Percentiles rank a stretch among this genome's conserved stretches.
Conservation (phyloP, 2,329 filamentous ascomycete genomes). For the Huntiella bhutanensis region DNA sequence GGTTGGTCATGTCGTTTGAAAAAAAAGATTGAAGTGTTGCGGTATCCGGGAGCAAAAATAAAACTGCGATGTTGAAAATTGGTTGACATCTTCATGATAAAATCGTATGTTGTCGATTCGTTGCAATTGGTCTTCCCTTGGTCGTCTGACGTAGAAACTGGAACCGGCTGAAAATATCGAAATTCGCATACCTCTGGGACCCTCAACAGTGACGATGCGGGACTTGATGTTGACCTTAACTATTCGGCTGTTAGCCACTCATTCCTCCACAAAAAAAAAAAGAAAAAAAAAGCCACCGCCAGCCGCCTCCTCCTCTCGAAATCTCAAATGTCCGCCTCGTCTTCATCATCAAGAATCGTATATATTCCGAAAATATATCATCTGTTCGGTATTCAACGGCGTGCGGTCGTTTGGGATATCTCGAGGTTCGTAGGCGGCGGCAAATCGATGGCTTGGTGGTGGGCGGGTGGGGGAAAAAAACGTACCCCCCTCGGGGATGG, state of each 20-base stretch:
- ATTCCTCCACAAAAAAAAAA: slow-evolving; percentile 6
- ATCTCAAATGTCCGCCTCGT: neutral
- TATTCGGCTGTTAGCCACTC: slow-evolving; percentile 22
- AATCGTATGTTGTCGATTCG: too few relatives aligned
- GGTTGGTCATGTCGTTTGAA: too few relatives aligned
- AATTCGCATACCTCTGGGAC: slow-evolving; percentile 57
- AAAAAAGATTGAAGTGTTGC: too few relatives aligned
- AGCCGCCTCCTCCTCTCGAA: neutral
- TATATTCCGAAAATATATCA: neutral
- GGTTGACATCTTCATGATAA: too few relatives aligned
- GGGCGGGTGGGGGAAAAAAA: slow-evolving; percentile 17
- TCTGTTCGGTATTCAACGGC: neutral
- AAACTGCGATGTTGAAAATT: too few relatives aligned
- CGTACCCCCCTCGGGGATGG: slow-evolving; percentile 93
- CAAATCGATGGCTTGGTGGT: slow-evolving; percentile 4
- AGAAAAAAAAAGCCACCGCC: neutral
- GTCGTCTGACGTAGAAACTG: too few relatives aligned
- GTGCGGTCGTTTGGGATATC: slow-evolving; percentile 5
- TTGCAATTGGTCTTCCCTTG: too few relatives aligned
- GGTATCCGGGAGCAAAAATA: too few relatives aligned
- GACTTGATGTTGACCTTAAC: slow-evolving; percentile 98
- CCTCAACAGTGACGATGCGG: slow-evolving; percentile 88
- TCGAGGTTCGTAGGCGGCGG: slow-evolving; percentile 1
- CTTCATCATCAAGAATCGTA: neutral
- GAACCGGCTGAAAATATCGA: too few relatives aligned